Conservation (phyloP, 495 filamentous ascomycete species). For the Daldinia childiae region DNA sequence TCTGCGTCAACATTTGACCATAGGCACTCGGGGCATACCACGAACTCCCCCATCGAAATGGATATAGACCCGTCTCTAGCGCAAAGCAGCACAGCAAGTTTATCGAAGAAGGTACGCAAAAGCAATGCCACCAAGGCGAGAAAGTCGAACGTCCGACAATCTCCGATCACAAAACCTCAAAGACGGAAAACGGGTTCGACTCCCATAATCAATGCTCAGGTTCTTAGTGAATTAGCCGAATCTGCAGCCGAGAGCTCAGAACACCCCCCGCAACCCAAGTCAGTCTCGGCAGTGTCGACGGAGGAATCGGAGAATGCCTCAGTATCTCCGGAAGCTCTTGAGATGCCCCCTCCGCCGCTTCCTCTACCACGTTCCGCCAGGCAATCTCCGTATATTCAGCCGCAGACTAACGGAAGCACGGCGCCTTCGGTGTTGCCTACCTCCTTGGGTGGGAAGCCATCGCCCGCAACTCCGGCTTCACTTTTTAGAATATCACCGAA, state of each 20-base stretch:
- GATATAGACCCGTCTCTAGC: slow-evolving; percentile 55
- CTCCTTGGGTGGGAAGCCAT: slow-evolving; percentile 50
- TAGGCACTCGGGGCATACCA: slow-evolving; percentile 48
- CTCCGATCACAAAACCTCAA: slow-evolving; percentile 84
- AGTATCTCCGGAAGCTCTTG: slow-evolving; percentile 64
- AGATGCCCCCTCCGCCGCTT: slow-evolving; percentile 68
- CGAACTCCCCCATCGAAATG: slow-evolving; percentile 58
- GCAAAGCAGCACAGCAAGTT: slow-evolving; percentile 45
- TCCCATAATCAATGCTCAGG: slow-evolving; percentile 64
- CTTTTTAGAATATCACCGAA: slow-evolving; percentile 73
- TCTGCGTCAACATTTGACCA: slow-evolving; percentile 55
- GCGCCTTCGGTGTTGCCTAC: slow-evolving; percentile 31
- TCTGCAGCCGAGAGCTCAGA: slow-evolving; percentile 37
- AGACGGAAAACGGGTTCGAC: slow-evolving; percentile 68
- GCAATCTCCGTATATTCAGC: slow-evolving; percentile 60
- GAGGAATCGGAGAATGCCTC: slow-evolving; percentile 63
- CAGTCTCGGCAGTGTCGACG: slow-evolving; percentile 49
- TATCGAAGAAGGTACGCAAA: slow-evolving; percentile 60
- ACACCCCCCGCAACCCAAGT: slow-evolving; percentile 42
- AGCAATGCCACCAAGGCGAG: slow-evolving; percentile 57
- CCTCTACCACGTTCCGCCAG: slow-evolving; percentile 58
- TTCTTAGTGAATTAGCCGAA: slow-evolving; percentile 62
- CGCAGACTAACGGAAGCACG: slow-evolving; percentile 47
- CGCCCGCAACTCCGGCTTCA: slow-evolving; percentile 84
- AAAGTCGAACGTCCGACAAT: slow-evolving; percentile 71